Evolutionary conservation across 441 rosid genomes (phyloP), one percentile per base, ranked within the genome.

Genomic region (Populus hybrid): DNA sequence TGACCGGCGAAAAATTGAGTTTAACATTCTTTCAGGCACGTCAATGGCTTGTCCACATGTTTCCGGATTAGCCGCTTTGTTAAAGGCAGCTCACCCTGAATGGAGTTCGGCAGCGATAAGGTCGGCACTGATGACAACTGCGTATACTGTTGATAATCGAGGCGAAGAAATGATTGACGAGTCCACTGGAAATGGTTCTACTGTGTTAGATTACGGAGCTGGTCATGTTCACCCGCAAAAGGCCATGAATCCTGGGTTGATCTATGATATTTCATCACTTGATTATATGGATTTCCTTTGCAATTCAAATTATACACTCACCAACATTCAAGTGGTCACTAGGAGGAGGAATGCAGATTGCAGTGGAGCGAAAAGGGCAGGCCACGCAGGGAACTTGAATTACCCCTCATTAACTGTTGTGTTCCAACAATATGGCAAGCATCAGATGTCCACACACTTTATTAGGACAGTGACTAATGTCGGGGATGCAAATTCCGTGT

Each of bases 1-100:
- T 0, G 97, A 92, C 81, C 66, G 71, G 10, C 69, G 95, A 73
- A 90, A 82, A 84, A 87, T 90, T 7, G 92, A 91, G 54, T 94
- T 94, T 24, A 94, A 94, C 72, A 94, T 92, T 36, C 85, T 94
- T 20, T 94, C 94, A 0, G 95, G 95, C 50, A 94, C 95, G 23
- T 94, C 97, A 1, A 94, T 94, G 94, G 97, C 98, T 40, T 87
- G 91, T 76, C 97, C 97, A 11, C 95, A 92, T 42, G 94, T 91
- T 2, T 89, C 95, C 24, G 97, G 98, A 0, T 89, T 92, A 0
- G 95, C 94, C n/a, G 94, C 97, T 6, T 77, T 94, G 81, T 86
- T 94, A 18, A 94, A 94, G 81, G 93, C 95, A 2, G 91, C 92
- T 0, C 97, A 91, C 78, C 93, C 90, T 0, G 84, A 87, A 80